These are phyloP conservation scores for Cichorium intybus DNA, from an alignment of 140 eudicot species.

Conservation along the genomic window DNA sequence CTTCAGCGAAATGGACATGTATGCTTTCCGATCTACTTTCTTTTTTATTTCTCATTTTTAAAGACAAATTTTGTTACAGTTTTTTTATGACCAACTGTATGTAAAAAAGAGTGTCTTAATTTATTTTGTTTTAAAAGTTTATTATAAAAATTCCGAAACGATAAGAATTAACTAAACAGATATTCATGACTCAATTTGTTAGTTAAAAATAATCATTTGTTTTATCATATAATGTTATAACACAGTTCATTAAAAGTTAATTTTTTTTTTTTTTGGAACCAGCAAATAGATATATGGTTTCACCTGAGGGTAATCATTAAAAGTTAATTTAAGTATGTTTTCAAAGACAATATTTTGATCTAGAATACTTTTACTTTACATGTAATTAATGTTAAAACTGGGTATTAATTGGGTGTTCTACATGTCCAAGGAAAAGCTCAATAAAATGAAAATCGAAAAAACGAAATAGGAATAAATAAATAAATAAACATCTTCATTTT, in stretches of 20 bases:
- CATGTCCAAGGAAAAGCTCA: no score
- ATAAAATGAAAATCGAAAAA: no score
- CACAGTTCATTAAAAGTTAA: not conserved
- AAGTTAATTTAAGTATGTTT: no score
- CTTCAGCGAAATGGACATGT: constrained; percentile 21
- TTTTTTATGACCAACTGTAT: not conserved
- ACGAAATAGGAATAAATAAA: no score
- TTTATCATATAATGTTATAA: no score
- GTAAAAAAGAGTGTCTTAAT: not conserved
- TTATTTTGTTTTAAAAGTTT: not conserved
- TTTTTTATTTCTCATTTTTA: constrained; percentile 4
- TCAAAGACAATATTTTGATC: not conserved
- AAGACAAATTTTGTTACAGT: constrained; percentile 5
- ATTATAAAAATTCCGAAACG: not conserved
- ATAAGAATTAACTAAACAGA: not conserved
- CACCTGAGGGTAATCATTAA: no score
- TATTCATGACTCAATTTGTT: no score
- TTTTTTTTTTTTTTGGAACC: no score
- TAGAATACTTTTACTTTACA: not conserved
- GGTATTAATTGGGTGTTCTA: no score
- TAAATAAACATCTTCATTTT: no score
- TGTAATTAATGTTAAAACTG: not conserved
- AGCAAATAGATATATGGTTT: no score
- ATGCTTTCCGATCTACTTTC: constrained; percentile 26
- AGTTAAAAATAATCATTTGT: not conserved